Conservation (phyloP, 305 asterid genomes). For the Salvia sclarea region DNA sequence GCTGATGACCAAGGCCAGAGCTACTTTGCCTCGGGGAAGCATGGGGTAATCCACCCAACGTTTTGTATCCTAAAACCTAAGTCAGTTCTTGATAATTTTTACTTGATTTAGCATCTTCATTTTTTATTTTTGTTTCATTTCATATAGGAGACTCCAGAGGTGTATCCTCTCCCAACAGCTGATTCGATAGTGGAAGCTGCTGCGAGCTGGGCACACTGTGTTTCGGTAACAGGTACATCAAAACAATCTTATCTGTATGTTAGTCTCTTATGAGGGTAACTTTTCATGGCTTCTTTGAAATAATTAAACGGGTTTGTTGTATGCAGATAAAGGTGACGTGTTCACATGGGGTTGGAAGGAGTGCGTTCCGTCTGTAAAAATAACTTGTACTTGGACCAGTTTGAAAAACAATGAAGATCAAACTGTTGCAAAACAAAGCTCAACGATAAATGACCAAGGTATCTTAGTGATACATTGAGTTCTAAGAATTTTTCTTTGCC, state of each 20-base stretch:
- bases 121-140: conserved; percentile 15
- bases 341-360: conserved; percentile 80
- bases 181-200: conserved; percentile 56
- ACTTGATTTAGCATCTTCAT: conserved; percentile 37
- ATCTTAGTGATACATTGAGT: conserved; percentile 1
- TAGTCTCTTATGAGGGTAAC: background rate
- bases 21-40: conserved; percentile 74
- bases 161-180: conserved; percentile 54
- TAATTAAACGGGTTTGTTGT: conserved; percentile 10
- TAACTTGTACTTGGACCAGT: conserved; percentile 38
- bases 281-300: background rate
- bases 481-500: background rate
- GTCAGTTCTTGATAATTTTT: conserved; percentile 1
- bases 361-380: conserved; percentile 61
- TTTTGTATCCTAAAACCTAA: background rate
- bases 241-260: conserved; percentile 4
- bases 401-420: conserved; percentile 42
- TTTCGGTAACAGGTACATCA: conserved; percentile 55
- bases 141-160: conserved; percentile 56
- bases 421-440: conserved; percentile 38
- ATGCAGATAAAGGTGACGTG: conserved; percentile 56
- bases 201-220: conserved; percentile 81
- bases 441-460: conserved; percentile 51
- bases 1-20: conserved; percentile 82
- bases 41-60: conserved; percentile 51